A percentile compares a stretch with the other conserved stretches of the same genome.
Conservation (phyloP, 768 basidiomycete genomes). For the Calocybe cyanea region DNA sequence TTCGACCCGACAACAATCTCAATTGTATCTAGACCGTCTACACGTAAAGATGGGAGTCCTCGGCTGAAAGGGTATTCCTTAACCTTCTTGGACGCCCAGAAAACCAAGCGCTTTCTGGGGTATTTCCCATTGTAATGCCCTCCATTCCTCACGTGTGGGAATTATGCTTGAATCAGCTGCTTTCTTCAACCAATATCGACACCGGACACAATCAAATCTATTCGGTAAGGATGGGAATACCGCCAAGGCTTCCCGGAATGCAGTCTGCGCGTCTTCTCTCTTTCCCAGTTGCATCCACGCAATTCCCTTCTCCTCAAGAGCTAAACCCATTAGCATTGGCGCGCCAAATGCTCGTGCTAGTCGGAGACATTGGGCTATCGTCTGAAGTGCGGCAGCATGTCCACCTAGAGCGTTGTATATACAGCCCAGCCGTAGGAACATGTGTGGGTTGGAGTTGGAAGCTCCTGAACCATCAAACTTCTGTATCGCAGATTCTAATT, state of each 20-base stretch:
- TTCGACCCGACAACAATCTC: too few species aligned
- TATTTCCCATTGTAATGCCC: too few species aligned
- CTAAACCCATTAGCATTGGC: neutral
- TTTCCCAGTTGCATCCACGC: neutral
- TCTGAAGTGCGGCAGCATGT: neutral
- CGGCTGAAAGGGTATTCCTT: too few species aligned
- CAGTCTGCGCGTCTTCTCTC: neutral
- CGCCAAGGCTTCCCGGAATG: neutral
- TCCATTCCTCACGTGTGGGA: neutral
- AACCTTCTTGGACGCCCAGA: too few species aligned
- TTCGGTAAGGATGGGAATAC: neutral
- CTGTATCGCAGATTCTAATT: neutral
- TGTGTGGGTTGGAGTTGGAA: neutral
- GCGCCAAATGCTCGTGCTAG: neutral
- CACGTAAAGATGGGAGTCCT: too few species aligned
- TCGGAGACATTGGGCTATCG: neutral
- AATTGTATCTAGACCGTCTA: too few species aligned
- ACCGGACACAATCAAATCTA: neutral
- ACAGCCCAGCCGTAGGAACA: neutral
- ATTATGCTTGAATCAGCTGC: neutral
- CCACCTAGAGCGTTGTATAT: neutral
- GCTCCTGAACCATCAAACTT: too few species aligned
- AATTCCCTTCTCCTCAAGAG: neutral
- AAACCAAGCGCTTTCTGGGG: too few species aligned
- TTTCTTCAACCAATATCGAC: neutral